These are phyloP conservation scores for Lipomyces yamadae DNA, from an alignment of 805 yeast genomes.

Conservation along the genomic window DNA sequence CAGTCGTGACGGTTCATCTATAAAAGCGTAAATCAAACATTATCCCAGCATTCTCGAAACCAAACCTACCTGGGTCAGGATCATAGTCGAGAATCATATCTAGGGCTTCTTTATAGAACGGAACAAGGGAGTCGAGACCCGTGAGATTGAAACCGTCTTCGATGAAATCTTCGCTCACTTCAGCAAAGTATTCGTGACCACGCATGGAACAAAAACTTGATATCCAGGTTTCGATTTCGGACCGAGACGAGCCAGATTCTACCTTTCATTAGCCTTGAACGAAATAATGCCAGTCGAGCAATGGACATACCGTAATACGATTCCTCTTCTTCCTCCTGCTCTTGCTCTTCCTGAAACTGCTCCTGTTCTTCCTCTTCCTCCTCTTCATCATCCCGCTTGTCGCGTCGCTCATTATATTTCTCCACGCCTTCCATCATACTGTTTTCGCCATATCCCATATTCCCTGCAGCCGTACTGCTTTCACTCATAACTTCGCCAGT, in stretches of 20 bases:
- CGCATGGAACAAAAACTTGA: constrained; percentile 75
- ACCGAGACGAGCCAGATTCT: constrained; percentile 40
- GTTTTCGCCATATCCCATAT: constrained; percentile 1
- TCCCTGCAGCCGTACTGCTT: background rate
- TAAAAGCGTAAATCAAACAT: constrained; percentile 43
- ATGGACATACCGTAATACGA: constrained; percentile 32
- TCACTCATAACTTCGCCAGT: background rate
- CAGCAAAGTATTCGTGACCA: constrained; percentile 90
- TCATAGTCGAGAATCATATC: constrained; percentile 90
- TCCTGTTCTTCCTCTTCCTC: constrained; percentile 17
- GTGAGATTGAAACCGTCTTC: constrained; percentile 97
- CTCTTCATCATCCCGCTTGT: constrained; percentile 6
- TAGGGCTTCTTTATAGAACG: constrained; percentile 87
- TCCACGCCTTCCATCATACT: constrained; percentile 34
- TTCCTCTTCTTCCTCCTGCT: constrained; percentile 36
- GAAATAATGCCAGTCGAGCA: constrained; percentile 28
- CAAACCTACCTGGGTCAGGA: constrained; percentile 47
- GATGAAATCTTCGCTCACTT: constrained; percentile 87
- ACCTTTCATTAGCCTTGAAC: constrained; percentile 22
- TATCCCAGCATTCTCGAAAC: background rate
- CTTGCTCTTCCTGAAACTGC: constrained; percentile 33
- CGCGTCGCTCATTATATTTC: constrained; percentile 1
- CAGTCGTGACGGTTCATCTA: constrained; percentile 54
- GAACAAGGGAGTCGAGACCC: constrained; percentile 82
- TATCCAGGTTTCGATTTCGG: constrained; percentile 78